Evolutionary conservation across 192 early-diverging fungal genomes (phyloP).

Genomic region (Linnemannia zychae): DNA sequence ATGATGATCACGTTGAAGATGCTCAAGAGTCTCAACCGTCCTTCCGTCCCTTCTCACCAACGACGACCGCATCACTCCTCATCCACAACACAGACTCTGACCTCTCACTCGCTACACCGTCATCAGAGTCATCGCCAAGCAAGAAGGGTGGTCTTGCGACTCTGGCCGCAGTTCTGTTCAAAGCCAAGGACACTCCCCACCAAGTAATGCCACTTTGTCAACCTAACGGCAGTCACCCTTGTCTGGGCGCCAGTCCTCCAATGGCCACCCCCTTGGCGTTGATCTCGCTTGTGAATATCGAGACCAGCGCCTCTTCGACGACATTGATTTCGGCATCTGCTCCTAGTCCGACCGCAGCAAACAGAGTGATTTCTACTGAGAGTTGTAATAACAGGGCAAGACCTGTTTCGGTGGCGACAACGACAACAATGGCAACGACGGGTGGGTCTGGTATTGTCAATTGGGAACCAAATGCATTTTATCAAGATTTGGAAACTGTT

Average conservation of each 20-base stretch:
- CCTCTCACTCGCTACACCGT: neutral
- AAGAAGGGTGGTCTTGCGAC: neutral
- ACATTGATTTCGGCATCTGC: neutral
- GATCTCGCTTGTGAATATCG: conserved; percentile 7
- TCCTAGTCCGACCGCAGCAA: neutral
- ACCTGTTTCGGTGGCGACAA: neutral
- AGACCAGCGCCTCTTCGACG: conserved; percentile 12
- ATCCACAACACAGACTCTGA: neutral
- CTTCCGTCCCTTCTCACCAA: neutral
- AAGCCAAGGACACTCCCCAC: neutral
- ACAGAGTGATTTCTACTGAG: too few relatives aligned
- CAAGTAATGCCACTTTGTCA: neutral
- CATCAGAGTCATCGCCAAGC: neutral
- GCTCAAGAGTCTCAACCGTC: neutral
- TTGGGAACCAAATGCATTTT: neutral
- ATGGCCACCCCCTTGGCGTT: neutral
- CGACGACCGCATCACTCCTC: neutral
- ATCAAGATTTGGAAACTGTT: too few relatives aligned
- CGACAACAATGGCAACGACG: neutral
- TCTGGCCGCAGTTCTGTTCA: neutral
- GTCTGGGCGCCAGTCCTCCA: conserved; percentile 6
- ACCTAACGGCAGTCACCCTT: neutral
- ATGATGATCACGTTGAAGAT: neutral
- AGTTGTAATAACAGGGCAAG: neutral
- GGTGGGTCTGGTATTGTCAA: neutral